Conservation (phyloP, 2,329 filamentous ascomycete species). For the Penicillium crustosum region DNA sequence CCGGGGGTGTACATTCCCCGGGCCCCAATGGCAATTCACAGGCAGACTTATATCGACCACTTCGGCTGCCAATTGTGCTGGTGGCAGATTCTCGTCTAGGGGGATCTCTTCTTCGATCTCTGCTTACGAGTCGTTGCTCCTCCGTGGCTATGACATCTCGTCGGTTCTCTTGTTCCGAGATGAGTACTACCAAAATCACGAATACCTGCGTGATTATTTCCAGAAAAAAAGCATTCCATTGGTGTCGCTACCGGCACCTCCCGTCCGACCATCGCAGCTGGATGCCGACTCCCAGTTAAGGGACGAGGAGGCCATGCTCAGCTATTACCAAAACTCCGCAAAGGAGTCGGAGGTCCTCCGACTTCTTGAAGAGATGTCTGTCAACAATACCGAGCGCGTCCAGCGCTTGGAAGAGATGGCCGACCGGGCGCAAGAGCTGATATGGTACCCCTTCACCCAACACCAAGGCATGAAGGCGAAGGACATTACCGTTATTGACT, state of each 20-base stretch:
- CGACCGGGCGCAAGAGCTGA: constrained; percentile 59
- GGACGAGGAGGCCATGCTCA: constrained; percentile 59
- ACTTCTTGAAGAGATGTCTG: constrained; percentile 54
- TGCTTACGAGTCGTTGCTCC: constrained; percentile 72
- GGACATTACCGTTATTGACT: constrained; percentile 74
- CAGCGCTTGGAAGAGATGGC: constrained; percentile 62
- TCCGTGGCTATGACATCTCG: constrained; percentile 77
- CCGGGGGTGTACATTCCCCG: constrained; percentile 78
- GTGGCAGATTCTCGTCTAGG: constrained; percentile 74
- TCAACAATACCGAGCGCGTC: constrained; percentile 58
- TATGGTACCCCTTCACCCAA: constrained; percentile 89
- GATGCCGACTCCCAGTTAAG: constrained; percentile 38
- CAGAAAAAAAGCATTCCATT: constrained; percentile 57
- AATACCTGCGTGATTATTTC: constrained; percentile 70
- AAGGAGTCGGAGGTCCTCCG: constrained; percentile 41
- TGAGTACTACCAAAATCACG: constrained; percentile 64
- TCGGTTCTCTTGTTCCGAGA: constrained; percentile 69
- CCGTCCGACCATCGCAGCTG: constrained; percentile 40
- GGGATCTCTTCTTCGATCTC: constrained; percentile 80
- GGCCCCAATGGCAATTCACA: constrained; percentile 73
- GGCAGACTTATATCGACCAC: constrained; percentile 71
- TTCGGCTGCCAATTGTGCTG: constrained; percentile 71
- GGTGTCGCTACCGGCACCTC: constrained; percentile 60
- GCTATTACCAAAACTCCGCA: constrained; percentile 61
- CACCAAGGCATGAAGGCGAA: constrained; percentile 63